These are phyloP conservation scores for Xylaria cubensis DNA, from an alignment of 495 filamentous ascomycete genomes.

Conservation along the genomic window DNA sequence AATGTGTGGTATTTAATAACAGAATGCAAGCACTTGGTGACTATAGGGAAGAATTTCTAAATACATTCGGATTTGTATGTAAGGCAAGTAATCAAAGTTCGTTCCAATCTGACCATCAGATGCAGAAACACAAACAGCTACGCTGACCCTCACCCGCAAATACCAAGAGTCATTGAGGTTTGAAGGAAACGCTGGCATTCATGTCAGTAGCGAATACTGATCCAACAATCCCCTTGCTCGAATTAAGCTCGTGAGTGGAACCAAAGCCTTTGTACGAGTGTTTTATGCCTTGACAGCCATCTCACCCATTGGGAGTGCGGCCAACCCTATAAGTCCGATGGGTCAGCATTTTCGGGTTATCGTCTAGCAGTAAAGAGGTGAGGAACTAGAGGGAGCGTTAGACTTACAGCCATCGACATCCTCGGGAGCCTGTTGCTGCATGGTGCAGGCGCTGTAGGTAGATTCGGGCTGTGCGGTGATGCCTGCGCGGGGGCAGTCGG, in stretches of 20 bases:
- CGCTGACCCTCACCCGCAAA: not conserved
- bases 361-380: not conserved
- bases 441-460: constrained; percentile 56
- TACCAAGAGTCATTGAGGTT: not conserved
- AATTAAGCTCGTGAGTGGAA: not conserved
- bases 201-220: not conserved
- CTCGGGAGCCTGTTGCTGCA: constrained; percentile 57
- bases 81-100: not conserved
- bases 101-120: constrained; percentile 6
- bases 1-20: not conserved
- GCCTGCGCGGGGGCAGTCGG: constrained; percentile 54
- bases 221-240: not conserved
- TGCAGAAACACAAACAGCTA: constrained; percentile 6
- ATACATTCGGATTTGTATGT: constrained; percentile 1
- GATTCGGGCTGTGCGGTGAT: constrained; percentile 51
- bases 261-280: not conserved
- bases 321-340: constrained; percentile 47
- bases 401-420: constrained; percentile 58
- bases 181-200: not conserved
- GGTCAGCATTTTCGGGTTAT: not conserved
- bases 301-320: constrained; percentile 58
- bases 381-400: not conserved
- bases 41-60: constrained; percentile 2
- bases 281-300: constrained; percentile 58
- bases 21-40: not conserved